Conservation (phyloP, 176 grass and related monocot species). For the Juncus effusus region DNA sequence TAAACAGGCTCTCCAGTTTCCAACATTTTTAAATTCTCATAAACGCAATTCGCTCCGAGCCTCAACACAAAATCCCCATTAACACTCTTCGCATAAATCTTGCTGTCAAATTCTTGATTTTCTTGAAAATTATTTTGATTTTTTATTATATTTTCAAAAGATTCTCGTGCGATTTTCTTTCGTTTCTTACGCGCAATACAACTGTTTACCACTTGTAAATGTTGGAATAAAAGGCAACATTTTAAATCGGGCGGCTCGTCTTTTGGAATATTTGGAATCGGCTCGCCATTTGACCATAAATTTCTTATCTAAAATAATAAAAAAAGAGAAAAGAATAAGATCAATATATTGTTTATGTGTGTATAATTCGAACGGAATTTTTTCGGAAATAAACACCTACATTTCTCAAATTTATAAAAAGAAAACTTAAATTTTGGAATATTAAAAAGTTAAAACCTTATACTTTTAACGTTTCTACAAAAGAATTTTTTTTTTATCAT, state of each 20-base stretch:
- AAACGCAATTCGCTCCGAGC: constrained; percentile 56
- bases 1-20: constrained; percentile 88
- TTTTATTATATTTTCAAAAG: constrained; percentile 57
- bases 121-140: constrained; percentile 28
- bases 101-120: constrained; percentile 27
- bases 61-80: constrained; percentile 68
- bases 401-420: constrained; percentile 19
- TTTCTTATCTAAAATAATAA: constrained; percentile 67
- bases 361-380: constrained; percentile 19
- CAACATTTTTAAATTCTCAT: constrained; percentile 66
- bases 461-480: too few species aligned
- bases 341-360: not conserved
- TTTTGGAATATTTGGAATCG: constrained; percentile 70
- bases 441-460: too few species aligned
- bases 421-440: not conserved
- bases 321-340: constrained; percentile 31
- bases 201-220: constrained; percentile 98
- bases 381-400: constrained; percentile 12
- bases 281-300: constrained; percentile 74
- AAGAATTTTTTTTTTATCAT: too few species aligned
- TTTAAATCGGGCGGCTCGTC: constrained; percentile 80
- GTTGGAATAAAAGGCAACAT: constrained; percentile 89
- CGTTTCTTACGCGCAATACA: constrained; percentile 87
- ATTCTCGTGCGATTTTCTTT: constrained; percentile 55
- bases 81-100: constrained; percentile 52